phyloP scores from a whole-genome alignment of 192 early-diverging fungal species.

The Jimgerdemannia lactiflua region DNA sequence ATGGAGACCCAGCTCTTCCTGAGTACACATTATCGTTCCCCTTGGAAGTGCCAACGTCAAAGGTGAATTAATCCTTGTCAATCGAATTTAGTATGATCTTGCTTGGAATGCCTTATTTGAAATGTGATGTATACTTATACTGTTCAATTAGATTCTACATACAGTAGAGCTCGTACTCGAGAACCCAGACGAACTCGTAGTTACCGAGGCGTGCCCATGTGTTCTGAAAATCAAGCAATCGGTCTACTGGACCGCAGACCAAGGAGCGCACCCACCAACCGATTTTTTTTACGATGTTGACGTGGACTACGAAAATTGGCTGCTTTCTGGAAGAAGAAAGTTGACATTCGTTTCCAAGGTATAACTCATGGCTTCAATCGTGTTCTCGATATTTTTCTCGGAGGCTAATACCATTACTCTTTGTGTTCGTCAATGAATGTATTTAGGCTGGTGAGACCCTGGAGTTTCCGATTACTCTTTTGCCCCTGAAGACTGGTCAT shows the following conservation, averaged over 20 bases:
- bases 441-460: conserved; percentile 42
- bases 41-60: conserved; percentile 40
- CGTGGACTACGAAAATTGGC: conserved; percentile 66
- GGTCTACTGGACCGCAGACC: conserved; percentile 41
- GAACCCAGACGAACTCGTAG: conserved; percentile 32
- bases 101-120: neutral
- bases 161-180: conserved; percentile 49
- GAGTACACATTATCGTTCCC: conserved; percentile 31
- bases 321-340: conserved; percentile 62
- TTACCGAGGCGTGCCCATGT: conserved; percentile 58
- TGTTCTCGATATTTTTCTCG: too few species aligned
- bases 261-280: conserved; percentile 7
- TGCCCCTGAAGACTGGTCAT: conserved; percentile 58
- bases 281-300: conserved; percentile 61
- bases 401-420: too few species aligned
- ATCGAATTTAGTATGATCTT: neutral
- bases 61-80: conserved; percentile 17
- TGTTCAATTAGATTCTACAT: conserved; percentile 38
- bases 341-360: conserved; percentile 58
- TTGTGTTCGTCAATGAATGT: neutral
- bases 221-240: conserved; percentile 48
- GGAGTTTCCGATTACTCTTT: conserved; percentile 47
- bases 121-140: neutral
- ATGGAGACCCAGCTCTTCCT: conserved; percentile 4
- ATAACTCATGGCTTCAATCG: neutral